Evolutionary conservation across 495 filamentous ascomycete genomes (phyloP).

Genomic region (Penicillium bovifimosum): DNA sequence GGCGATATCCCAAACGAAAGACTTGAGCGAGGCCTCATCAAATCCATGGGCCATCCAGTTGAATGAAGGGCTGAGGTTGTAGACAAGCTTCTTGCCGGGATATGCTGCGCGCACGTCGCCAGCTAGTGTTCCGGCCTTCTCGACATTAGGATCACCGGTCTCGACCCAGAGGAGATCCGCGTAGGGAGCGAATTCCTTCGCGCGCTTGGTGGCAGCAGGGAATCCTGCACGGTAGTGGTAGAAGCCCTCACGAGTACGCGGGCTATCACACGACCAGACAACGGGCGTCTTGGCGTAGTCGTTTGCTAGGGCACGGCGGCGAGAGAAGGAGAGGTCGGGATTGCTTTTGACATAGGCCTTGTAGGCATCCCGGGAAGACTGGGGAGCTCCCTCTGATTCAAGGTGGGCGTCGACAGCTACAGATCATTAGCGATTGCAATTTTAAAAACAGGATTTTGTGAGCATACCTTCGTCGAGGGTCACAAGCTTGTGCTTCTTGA

Average conservation of each 20-base stretch:
- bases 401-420: slow-evolving; percentile 70
- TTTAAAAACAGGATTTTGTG: not conserved
- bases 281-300: slow-evolving; percentile 61
- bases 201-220: slow-evolving; percentile 84
- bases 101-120: slow-evolving; percentile 57
- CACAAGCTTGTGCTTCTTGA: slow-evolving; percentile 76
- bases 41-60: slow-evolving; percentile 98
- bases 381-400: slow-evolving; percentile 51
- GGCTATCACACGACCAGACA: slow-evolving; percentile 84
- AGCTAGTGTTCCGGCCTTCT: slow-evolving; percentile 69
- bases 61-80: slow-evolving; percentile 93
- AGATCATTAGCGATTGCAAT: slow-evolving; percentile 12
- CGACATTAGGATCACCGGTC: slow-evolving; percentile 80
- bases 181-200: slow-evolving; percentile 83
- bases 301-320: slow-evolving; percentile 65
- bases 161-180: slow-evolving; percentile 97
- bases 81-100: slow-evolving; percentile 85
- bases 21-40: slow-evolving; percentile 66
- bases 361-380: slow-evolving; percentile 63
- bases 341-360: slow-evolving; percentile 50
- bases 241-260: slow-evolving; percentile 89
- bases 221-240: slow-evolving; percentile 93
- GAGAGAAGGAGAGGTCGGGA: slow-evolving; percentile 67
- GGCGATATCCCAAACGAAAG: slow-evolving; percentile 93
- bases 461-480: slow-evolving; percentile 79